Evolutionary conservation across 192 early-diverging fungal genomes (phyloP), one percentile per base, ranked within the genome.

Genomic region (Podochytrium sp.): DNA sequence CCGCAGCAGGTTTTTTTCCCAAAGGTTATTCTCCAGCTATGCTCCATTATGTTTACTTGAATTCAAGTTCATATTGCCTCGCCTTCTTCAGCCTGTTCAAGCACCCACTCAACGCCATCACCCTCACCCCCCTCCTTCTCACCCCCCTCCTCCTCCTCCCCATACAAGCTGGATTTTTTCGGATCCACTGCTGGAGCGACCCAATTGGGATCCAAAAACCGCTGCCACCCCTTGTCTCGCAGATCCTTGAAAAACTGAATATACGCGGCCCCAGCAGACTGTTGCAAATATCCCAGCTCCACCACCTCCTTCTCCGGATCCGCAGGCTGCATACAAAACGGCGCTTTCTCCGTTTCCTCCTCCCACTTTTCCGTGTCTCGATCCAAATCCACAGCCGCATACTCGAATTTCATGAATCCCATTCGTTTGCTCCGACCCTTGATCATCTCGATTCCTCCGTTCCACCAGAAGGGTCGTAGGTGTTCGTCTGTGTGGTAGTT

Each of bases 361-460:
- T 71, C 69, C 69, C 69, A 71, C 12, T 71, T 39, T 27, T 27
- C 20, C 56, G 23, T 30, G 34, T 51, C 49, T 39, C 56, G 18
- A 7, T 71, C 56, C 69, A 30, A 57, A 32, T 71, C 69, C 10
- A 23, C 25, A 7, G 69, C 69, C 14, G 53, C 53, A 43, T 60
- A 55, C 40, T 71, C 69, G 38, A 40, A 71, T 1, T 37, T 10
- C 49, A 71, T 51, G 12, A 39, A 37, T 27, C 23, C 29, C 16
- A 16, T 30, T 27, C 40, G 27, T 29, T 7, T 30, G 69, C 65
- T 37, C 16, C 16, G 33, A 5, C 27, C 6, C 61, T 80, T 80
- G 71, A 79, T 81, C 16, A 7, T 30, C 27, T 77, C 20, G n/a
- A 84, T 43, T n/a, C 82, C 82, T 10, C 79, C 79, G 53, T 84